These are phyloP conservation scores for Emmonsiellopsis sp. DNA, from an alignment of 2,329 filamentous ascomycete species.

Conservation along the genomic window DNA sequence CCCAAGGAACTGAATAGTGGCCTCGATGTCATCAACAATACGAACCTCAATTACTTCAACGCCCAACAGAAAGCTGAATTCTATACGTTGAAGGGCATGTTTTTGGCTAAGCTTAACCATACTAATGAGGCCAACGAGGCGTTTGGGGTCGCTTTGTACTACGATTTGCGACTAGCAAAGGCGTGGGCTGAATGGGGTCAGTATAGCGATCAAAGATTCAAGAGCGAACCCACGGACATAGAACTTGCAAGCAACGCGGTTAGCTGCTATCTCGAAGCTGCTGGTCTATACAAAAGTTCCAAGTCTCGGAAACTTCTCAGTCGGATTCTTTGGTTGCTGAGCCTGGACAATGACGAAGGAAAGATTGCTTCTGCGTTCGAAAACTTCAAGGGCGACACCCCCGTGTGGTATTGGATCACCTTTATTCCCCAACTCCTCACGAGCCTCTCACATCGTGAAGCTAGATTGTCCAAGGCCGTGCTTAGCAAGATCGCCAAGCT, in stretches of 20 bases:
- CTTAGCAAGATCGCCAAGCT: constrained; percentile 89
- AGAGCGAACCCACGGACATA: constrained; percentile 73
- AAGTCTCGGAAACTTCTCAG: constrained; percentile 92
- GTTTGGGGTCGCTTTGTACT: constrained; percentile 90
- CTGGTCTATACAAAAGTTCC: constrained; percentile 91
- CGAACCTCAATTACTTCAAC: constrained; percentile 97
- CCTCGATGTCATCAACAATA: constrained; percentile 98
- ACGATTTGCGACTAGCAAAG: constrained; percentile 90
- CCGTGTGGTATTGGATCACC: constrained; percentile 99
- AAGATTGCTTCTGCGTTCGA: constrained; percentile 80
- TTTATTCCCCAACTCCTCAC: constrained; percentile 95
- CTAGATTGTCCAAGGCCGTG: constrained; percentile 73
- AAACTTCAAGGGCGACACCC: constrained; percentile 93
- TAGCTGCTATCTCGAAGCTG: constrained; percentile 92
- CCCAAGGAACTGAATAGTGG: constrained; percentile 83
- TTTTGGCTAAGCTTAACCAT: constrained; percentile 85
- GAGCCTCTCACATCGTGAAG: constrained; percentile 85
- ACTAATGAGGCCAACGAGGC: constrained; percentile 87
- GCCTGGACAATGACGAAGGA: constrained; percentile 80
- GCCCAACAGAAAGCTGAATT: constrained; percentile 95
- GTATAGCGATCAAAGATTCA: constrained; percentile 95
- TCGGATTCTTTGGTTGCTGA: constrained; percentile 89
- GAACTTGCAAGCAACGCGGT: constrained; percentile 82
- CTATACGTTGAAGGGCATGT: constrained; percentile 99
- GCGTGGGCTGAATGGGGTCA: constrained; percentile 99